Evolutionary conservation across 2,329 filamentous ascomycete species (phyloP), one percentile per base, ranked within the genome.

Genomic region (Tolypocladium sp.): DNA sequence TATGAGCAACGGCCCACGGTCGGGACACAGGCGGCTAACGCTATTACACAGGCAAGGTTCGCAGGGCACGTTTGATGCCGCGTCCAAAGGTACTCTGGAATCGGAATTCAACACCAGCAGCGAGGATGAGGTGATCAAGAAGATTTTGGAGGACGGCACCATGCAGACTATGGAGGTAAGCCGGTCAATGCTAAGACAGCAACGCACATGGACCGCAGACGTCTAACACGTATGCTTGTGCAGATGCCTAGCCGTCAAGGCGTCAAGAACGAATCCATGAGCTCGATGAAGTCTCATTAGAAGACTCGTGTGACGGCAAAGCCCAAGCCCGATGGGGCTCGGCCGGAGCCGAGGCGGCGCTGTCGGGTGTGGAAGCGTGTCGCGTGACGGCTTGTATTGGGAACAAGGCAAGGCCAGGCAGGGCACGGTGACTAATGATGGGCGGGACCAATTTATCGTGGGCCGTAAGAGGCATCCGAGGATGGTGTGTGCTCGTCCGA

Each of bases 61-160:
- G 52, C 91, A 96, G 73, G 93, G 93, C 59, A 82, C 86, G 60
- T 79, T 89, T 51, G 89, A 97, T 70, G 76, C 78, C 12, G 92
- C 92, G 10, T 89, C 90, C 66, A 90, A 95, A 65, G 76, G 79
- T 51, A 80, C 80, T 54, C 81, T 99, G 5, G 87, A 94, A 69
- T 88, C 86, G 65, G 92, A 97, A 77, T 99, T 99, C 67, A 91
- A 90, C 66, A 93, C 91, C 17, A 76, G 81, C 66, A 80, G 86
- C 58, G 87, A 91, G 30, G 92, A 97, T 9, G 89, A 93, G 0
- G 87, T 89, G 60, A 88, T 97, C 69, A 84, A 84, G 76, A 79
- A 85, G 76, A 96, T 99, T 63, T 78, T 97, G 49, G 82, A 91
- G 77, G 84, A 84, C 71, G 93, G 93, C 27, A 79, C 79, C 20